Conservation (phyloP, 2,329 filamentous ascomycete species). For the Sporothrix inflata region DNA sequence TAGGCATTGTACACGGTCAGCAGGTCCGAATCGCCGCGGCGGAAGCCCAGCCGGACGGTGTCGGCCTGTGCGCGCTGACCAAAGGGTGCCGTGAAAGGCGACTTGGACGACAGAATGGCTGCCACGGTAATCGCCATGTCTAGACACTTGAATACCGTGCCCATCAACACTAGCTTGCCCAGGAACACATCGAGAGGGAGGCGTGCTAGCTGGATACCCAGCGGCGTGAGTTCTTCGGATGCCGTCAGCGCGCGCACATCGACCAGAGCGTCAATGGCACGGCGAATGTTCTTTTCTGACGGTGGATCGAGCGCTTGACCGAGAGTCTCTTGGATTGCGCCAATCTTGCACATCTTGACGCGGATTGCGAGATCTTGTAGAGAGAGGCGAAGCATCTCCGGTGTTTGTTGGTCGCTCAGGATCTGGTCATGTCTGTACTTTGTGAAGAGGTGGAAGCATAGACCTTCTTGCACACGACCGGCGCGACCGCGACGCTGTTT, state of each 20-base stretch:
- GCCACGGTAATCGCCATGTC: constrained; percentile 92
- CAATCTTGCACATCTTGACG: constrained; percentile 96
- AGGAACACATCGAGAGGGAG: constrained; percentile 92
- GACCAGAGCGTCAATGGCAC: constrained; percentile 88
- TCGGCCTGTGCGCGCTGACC: constrained; percentile 83
- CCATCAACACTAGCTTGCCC: constrained; percentile 87
- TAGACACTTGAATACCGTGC: constrained; percentile 84
- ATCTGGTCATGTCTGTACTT: constrained; percentile 81
- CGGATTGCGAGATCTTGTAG: constrained; percentile 93
- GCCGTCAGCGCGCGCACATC: constrained; percentile 88
- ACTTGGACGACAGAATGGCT: constrained; percentile 91
- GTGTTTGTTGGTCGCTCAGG: constrained; percentile 91
- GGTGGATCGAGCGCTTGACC: constrained; percentile 88
- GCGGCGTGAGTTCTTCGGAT: constrained; percentile 79
- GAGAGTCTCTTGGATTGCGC: constrained; percentile 88
- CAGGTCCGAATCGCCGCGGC: constrained; percentile 85
- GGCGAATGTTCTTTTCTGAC: constrained; percentile 86
- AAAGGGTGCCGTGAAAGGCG: constrained; percentile 86
- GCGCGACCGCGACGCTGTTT: constrained; percentile 93
- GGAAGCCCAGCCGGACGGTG: constrained; percentile 75
- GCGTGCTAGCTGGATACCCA: constrained; percentile 84
- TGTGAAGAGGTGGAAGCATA: constrained; percentile 96
- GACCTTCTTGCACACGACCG: constrained; percentile 89
- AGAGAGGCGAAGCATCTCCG: constrained; percentile 92
- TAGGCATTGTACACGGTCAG: constrained; percentile 96